phyloP scores from a whole-genome alignment of 179 eudicot genomes.

The Vitellaria paradoxa region DNA sequence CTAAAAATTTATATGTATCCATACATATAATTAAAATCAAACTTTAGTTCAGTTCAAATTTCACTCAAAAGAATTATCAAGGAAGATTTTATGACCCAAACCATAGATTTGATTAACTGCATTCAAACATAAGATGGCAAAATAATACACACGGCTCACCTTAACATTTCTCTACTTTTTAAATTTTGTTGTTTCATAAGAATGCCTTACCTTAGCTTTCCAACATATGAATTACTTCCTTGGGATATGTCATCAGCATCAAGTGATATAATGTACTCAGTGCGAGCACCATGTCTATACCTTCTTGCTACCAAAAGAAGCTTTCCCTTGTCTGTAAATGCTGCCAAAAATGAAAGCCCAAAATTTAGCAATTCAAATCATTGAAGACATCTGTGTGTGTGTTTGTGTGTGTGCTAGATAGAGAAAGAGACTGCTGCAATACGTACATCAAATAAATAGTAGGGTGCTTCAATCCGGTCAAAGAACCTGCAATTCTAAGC shows the following conservation, averaged over 20 bases:
- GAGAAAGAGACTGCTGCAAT: not conserved
- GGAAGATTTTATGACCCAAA: not conserved
- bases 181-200: not conserved
- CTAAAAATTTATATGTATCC: no score
- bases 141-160: not conserved
- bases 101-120: not conserved
- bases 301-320: constrained; percentile 88
- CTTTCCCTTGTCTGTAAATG: constrained; percentile 81
- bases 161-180: not conserved
- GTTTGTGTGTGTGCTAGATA: no score
- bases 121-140: constrained; percentile 11
- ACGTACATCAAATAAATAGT: not conserved
- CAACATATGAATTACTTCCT: constrained; percentile 93
- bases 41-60: not conserved
- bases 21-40: no score
- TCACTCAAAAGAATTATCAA: not conserved
- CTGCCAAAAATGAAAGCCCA: constrained; percentile 33
- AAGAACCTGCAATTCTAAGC: not conserved
- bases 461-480: not conserved
- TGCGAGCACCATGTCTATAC: constrained; percentile 70
- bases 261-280: constrained; percentile 85
- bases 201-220: constrained; percentile 70
- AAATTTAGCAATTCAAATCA: not conserved
- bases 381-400: not conserved
- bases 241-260: constrained; percentile 80